Base-by-base conservation (phyloP, 108 stramenopile genomes). In the Schizochytrium sp. region DNA sequence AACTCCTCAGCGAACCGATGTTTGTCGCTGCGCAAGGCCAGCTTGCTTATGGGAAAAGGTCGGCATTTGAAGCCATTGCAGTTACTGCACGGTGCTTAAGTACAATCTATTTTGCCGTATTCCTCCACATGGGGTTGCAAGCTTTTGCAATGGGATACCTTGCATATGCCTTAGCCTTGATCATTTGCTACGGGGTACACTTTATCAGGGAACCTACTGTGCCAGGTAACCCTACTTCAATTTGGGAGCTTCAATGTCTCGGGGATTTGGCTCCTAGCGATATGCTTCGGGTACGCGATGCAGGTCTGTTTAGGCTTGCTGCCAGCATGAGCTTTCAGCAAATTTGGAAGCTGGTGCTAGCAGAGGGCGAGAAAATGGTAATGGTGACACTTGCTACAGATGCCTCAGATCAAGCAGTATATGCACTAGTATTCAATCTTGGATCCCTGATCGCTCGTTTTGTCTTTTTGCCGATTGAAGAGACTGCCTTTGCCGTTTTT, bases 401-500 rank as follows among this genome's bases (percentile, higher is more conserved):
- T 53, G 76, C 76, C 76, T 49, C 76, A 40, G 76, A 83, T 13
- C 76, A 83, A 42, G 76, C 76, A 7, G 76, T 83, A 10, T 83
- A 83, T 53, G 47, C 76, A 28, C 76, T 83, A 10, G 76, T 83
- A 8, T 83, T 83, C 76, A 83, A 83, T 55, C 76, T 83, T 13
- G 76, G 76, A 47, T 83, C 76, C 47, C 28, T 83, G 10, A 40
- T 83, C n/a, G 76, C 53, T 47, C 76, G 76, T 53, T 83, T 83
- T 55, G 76, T 83, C 5, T 83, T 83, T 28, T 40, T 19, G 10
- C 76, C 76, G 28, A 83, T 83, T 3, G 76, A 83, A 28, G 76
- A 83, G 76, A 28, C 76, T 12, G 76, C 53, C 47, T 83, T 83
- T 55, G 53, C 76, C n/a, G 76, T 83, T 38, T 83, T 83, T 83